These are phyloP conservation scores for Ophiostoma ulmi DNA, from an alignment of 2,329 filamentous ascomycete species.

Conservation along the genomic window DNA sequence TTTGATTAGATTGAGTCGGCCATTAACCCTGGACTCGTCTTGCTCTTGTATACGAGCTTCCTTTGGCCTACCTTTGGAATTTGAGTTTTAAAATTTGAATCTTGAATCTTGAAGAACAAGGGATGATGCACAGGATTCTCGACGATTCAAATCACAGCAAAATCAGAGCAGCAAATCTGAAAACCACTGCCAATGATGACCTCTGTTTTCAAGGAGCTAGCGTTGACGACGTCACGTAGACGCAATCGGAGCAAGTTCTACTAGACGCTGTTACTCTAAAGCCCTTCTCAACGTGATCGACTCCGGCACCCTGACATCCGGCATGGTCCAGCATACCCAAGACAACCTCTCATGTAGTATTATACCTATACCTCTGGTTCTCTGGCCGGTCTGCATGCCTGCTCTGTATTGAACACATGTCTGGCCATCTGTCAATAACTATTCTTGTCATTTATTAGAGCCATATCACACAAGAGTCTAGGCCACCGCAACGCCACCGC, in stretches of 20 bases:
- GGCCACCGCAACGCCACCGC: slow-evolving; percentile 7
- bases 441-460: neutral
- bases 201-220: neutral
- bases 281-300: neutral
- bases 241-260: neutral
- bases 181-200: too few species aligned
- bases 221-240: neutral
- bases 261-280: neutral
- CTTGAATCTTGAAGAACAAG: too few species aligned
- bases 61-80: too few species aligned
- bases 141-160: neutral
- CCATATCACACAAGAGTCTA: neutral
- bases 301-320: neutral
- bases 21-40: neutral
- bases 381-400: too few species aligned
- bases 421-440: neutral
- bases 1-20: neutral
- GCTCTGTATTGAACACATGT: neutral
- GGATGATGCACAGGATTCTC: neutral
- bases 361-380: neutral
- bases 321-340: neutral
- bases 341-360: neutral
- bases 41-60: neutral
- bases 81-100: too few species aligned
- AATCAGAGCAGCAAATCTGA: neutral